Evolutionary conservation across 2,329 filamentous ascomycete species (phyloP), one percentile per base, ranked within the genome.

Genomic region (Cucurbitaria berberidis): DNA sequence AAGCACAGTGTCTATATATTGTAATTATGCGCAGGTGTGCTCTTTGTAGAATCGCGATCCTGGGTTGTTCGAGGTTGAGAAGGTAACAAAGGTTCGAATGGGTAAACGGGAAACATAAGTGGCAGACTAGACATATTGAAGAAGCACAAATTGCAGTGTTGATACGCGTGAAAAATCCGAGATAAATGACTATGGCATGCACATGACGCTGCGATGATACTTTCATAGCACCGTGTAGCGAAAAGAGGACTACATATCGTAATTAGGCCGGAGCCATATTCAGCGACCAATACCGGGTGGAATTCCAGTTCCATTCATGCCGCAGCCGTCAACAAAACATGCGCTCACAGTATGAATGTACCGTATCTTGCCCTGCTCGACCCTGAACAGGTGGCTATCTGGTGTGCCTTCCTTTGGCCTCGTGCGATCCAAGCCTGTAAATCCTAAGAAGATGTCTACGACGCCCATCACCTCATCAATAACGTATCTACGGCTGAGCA

Each of bases 381-480:
- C 51, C 26, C 65, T 60, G 35, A 68, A 66, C 44, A 66, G 32
- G 51, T 70, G 64, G 41, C 60, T 65, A 60, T 68, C 65, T 22
- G 67, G 65, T 49, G 60, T 55, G 9, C 58, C 59, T 13, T 45
- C 55, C 1, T 60, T 32, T 10, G 59, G 61, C 32, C 64, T 46
- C n/a, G 62, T 67, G 9, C 65, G 48, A 51, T 68, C 64, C 11
- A 69, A 39, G 2, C 64, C 66, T 1, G 58, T 63, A 36, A 68
- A 68, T 1, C 63, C 64, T 30, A 65, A 46, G 15, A 67, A 64
- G 3, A 70, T 58, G 34, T 64, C 59, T 26, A 68, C 64, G 16
- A 60, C 55, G 5, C 66, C 66, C 38, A 50, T 49, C 22, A 55
- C 60, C 48, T 70, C 67, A 45, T 69, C 66, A 11, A 68, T 51